Evolutionary conservation across 495 filamentous ascomycete genomes (phyloP), one percentile per base, ranked within the genome.

Genomic region (Hypoxylon lenormandii): DNA sequence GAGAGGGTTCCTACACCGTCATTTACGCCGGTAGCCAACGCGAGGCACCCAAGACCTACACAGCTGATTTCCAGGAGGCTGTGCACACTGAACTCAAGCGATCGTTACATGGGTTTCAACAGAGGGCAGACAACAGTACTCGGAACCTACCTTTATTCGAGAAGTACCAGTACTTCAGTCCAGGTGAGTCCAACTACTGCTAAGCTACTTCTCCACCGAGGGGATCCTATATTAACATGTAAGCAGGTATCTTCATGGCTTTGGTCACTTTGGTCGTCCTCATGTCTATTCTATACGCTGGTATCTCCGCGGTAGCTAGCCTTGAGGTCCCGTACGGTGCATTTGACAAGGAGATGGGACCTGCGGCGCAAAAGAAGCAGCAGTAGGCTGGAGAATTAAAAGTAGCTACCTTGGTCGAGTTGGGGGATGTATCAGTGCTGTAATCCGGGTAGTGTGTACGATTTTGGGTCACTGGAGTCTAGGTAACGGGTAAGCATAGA

Each of bases 341-440:
- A 1, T 98, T 98, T 77, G 93, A 96, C 74, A 97, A 95, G 84
- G 94, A 97, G 76, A 97, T 92, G 80, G 92, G 94, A 0, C 89
- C 92, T 46, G 83, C 86, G 30, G 91, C 88, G 56, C 91, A 96
- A 80, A 96, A 91, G 85, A 96, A 96, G 82, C 86, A 90, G 76
- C 83, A 90, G 80, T 86, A 80, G 56, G 37, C 26, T 23, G 28
- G 51, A 55, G 12, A 58, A 16, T 4, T 19, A 2, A 55, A n/a
- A 36, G 30, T 33, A 7, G 3, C 26, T 13, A 40, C n/a, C 16
- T 26, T 30, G 42, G 13, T 58, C 4, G n/a, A 43, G 51, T 38
- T 22, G 28, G 15, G 22, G 16, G 33, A 54, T 40, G 40, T 60
- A 69, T 59, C 48, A 48, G 50, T 55, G 48, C 50, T 55, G 58